Base-by-base conservation (phyloP, 768 basidiomycete species). In the Lyophyllum shimeji region DNA sequence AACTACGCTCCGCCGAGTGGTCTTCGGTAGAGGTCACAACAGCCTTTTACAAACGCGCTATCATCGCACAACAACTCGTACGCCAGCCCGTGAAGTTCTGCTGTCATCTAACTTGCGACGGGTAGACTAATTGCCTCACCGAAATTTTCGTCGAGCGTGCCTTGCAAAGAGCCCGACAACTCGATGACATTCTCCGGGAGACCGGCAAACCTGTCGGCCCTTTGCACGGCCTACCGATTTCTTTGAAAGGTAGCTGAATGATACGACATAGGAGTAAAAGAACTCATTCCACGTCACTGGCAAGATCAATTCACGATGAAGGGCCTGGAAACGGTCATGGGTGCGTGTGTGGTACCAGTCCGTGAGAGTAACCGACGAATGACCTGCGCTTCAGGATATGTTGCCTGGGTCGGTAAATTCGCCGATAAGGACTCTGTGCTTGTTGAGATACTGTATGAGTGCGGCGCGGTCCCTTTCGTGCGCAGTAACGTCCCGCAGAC, bases 31-130 rank as follows among this genome's bases (percentile, higher is more conserved):
- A 80, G 20, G 85, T 87, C 7, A 82, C 82, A 0, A 78, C 70
- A 0, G 85, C 86, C 0, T 88, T 82, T 66, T 84, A 78, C 67
- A 87, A 87, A 65, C 74, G 86, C 7, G 87, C 87, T 1, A 76
- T 85, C 31, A 65, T 89, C 25, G 86, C 86, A 2, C 86, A 90
- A 12, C 86, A 88, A 64, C 68, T 88, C 27, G 84, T 86, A 60
- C 59, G 75, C 63, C 40, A 18, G 21, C 57, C 18, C 29, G 29
- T 6, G 18, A 29, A 37, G 31, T 11, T 9, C 29, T 1, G 24
- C 51, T 11, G 5, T 9, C 34, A 37, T 27, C 46, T 58, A 27
- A 58, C 18, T 1, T 25, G 34, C 24, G 43, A 12, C 42, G 48
- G 33, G 20, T 45, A 72, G 71, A 79, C 79, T 6, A 81, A 81